Percentiles rank a stretch among this genome's conserved stretches.
These are phyloP conservation scores for Cokeromyces recurvatus DNA, from an alignment of 371 early-diverging fungal genomes.

Conservation along the genomic window DNA sequence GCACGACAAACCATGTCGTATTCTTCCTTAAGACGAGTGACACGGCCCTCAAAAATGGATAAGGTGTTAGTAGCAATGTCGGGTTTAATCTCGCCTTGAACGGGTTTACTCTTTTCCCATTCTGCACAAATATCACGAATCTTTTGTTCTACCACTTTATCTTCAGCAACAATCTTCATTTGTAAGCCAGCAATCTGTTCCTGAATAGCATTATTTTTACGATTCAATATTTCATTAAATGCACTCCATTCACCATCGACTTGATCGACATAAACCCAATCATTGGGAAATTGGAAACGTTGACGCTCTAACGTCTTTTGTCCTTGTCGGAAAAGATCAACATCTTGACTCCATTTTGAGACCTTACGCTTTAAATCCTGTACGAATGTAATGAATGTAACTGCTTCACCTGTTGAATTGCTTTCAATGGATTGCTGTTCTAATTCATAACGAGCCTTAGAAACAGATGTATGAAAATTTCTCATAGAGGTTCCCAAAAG, in stretches of 20 bases:
- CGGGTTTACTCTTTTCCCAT: slow-evolving; percentile 94
- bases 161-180: slow-evolving; percentile 88
- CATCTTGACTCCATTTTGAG: slow-evolving; percentile 75
- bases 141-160: slow-evolving; percentile 80
- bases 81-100: slow-evolving; percentile 90
- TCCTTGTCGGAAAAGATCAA: slow-evolving; percentile 85
- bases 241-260: slow-evolving; percentile 97
- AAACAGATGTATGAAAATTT: slow-evolving; percentile 72
- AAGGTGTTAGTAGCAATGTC: slow-evolving; percentile 82
- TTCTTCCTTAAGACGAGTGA: slow-evolving; percentile 82
- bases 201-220: slow-evolving; percentile 91
- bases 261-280: slow-evolving; percentile 96
- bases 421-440: slow-evolving; percentile 88
- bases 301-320: slow-evolving; percentile 94
- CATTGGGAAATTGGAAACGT: slow-evolving; percentile 88
- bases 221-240: slow-evolving; percentile 87
- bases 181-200: slow-evolving; percentile 91
- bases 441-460: slow-evolving; percentile 79
- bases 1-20: slow-evolving; percentile 89
- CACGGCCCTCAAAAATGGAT: slow-evolving; percentile 81
- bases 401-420: slow-evolving; percentile 87
- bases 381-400: slow-evolving; percentile 93
- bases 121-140: slow-evolving; percentile 82
- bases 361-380: slow-evolving; percentile 91
- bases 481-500: slow-evolving; percentile 84